A percentile compares a stretch with the other conserved stretches of the same genome.
Evolutionary conservation across 805 yeast species (phyloP).

Genomic region (Candida chauliodis): DNA sequence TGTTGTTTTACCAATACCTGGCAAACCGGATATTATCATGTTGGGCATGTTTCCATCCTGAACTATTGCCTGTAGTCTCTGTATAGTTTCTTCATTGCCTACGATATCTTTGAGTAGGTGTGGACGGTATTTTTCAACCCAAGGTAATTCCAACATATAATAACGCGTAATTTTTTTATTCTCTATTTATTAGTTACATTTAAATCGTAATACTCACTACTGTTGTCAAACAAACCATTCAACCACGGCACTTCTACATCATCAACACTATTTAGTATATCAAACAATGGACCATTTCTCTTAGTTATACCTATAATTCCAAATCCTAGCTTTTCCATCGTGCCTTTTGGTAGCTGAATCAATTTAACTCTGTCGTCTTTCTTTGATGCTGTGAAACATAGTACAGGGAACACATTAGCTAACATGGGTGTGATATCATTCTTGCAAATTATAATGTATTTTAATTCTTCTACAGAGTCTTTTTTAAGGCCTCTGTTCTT

Average conservation of each 20-base stretch:
- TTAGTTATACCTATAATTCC: slow-evolving; percentile 33
- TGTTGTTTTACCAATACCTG: slow-evolving; percentile 97
- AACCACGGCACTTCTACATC: slow-evolving; percentile 48
- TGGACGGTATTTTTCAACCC: slow-evolving; percentile 96
- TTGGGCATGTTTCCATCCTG: slow-evolving; percentile 96
- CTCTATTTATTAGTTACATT: slow-evolving; percentile 21
- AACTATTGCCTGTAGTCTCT: slow-evolving; percentile 78
- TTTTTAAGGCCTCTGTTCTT: slow-evolving; percentile 5
- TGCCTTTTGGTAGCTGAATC: slow-evolving; percentile 55
- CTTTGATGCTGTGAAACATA: slow-evolving; percentile 44
- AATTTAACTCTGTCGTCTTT: slow-evolving; percentile 40
- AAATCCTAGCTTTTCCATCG: slow-evolving; percentile 24
- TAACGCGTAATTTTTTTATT: slow-evolving; percentile 5
- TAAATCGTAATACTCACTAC: slow-evolving; percentile 26
- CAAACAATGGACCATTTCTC: slow-evolving; percentile 27
- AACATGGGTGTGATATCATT: slow-evolving; percentile 47
- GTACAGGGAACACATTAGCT: slow-evolving; percentile 54
- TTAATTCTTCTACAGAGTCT: slow-evolving; percentile 15
- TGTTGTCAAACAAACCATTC: slow-evolving; percentile 22
- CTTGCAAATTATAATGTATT: slow-evolving; percentile 58
- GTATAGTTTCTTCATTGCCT: slow-evolving; percentile 89
- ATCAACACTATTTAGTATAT: slow-evolving; percentile 27
- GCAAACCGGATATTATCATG: slow-evolving; percentile 89
- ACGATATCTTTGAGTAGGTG: slow-evolving; percentile 75
- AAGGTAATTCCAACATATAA: slow-evolving; percentile 33